Percentiles rank a stretch among this genome's conserved stretches.
These are phyloP conservation scores for Peltaster fructicola DNA, from an alignment of 2,329 filamentous ascomycete species.

Conservation along the genomic window DNA sequence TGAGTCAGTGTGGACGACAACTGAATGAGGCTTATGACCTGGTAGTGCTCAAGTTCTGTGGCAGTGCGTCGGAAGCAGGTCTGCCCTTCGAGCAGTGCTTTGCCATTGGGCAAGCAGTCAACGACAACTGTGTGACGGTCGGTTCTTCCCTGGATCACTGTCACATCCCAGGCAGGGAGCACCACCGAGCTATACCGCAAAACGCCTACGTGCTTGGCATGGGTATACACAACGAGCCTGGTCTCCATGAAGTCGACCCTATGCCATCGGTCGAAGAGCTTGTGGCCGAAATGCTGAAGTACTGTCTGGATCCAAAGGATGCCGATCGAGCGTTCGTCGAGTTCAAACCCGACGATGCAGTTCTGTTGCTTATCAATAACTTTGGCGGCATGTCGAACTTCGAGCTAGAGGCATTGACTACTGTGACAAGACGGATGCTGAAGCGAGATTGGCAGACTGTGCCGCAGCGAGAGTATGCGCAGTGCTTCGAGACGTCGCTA, in stretches of 20 bases:
- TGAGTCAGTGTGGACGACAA: conserved; percentile 14
- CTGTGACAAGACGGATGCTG: conserved; percentile 23
- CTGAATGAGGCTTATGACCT: conserved; percentile 4
- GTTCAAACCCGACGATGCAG: conserved; percentile 28
- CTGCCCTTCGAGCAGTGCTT: conserved; percentile 29
- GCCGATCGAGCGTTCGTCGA: conserved; percentile 31
- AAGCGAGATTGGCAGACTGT: conserved; percentile 31
- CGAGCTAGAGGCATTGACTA: conserved; percentile 30
- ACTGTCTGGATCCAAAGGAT: conserved; percentile 30
- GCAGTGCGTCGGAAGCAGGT: conserved; percentile 26
- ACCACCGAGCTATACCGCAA: conserved; percentile 26
- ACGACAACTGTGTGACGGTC: conserved; percentile 31
- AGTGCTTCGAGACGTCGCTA: conserved; percentile 34
- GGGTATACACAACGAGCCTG: conserved; percentile 36
- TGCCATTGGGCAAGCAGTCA: conserved; percentile 27
- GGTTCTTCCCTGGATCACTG: conserved; percentile 35
- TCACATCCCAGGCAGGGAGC: conserved; percentile 33
- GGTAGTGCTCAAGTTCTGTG: conserved; percentile 29
- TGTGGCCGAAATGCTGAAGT: conserved; percentile 30
- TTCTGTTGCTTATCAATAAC: conserved; percentile 31
- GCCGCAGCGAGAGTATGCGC: conserved; percentile 30
- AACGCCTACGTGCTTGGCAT: conserved; percentile 25
- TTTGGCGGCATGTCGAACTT: conserved; percentile 31
- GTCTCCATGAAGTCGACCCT: conserved; percentile 27
- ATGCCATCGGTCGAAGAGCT: conserved; percentile 32